A percentile compares a stretch with the other conserved stretches of the same genome.
Evolutionary conservation across 108 stramenopile genomes (phyloP).

Genomic region (Hondaea fermentalgiana): DNA sequence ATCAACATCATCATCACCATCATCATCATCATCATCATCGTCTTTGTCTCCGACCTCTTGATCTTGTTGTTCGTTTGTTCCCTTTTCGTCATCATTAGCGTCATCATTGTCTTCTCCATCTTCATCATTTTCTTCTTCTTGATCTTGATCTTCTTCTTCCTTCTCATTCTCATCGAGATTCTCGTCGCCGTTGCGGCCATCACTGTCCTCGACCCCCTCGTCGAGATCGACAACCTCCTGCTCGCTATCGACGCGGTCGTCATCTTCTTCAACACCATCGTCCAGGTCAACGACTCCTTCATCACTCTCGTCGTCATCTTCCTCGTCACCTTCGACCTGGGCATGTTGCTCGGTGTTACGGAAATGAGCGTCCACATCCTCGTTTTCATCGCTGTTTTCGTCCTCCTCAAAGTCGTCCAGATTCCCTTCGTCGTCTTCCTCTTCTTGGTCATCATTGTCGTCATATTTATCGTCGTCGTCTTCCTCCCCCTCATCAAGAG

Average conservation of each 20-base stretch:
- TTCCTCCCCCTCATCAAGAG: background rate
- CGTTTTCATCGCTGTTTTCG: background rate
- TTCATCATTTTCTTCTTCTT: background rate
- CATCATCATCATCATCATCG: background rate
- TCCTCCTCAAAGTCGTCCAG: background rate
- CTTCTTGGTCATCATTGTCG: background rate
- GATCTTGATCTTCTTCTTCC: background rate
- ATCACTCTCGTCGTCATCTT: background rate
- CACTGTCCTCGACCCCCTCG: too few relatives aligned
- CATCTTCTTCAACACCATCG: too few relatives aligned
- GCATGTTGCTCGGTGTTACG: background rate
- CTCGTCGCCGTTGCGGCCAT: background rate
- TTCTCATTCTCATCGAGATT: background rate
- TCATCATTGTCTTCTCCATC: background rate
- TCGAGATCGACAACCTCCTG: too few relatives aligned
- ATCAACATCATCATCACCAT: background rate
- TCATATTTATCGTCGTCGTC: background rate
- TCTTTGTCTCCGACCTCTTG: background rate
- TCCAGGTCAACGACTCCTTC: background rate
- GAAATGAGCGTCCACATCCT: background rate
- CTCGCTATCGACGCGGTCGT: too few relatives aligned
- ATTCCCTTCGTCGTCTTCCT: background rate
- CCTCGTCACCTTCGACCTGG: background rate
- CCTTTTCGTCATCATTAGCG: background rate
- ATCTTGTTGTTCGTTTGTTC: too few relatives aligned